phyloP scores from a whole-genome alignment of 345 rosid species.

The Trapa bicornis region DNA sequence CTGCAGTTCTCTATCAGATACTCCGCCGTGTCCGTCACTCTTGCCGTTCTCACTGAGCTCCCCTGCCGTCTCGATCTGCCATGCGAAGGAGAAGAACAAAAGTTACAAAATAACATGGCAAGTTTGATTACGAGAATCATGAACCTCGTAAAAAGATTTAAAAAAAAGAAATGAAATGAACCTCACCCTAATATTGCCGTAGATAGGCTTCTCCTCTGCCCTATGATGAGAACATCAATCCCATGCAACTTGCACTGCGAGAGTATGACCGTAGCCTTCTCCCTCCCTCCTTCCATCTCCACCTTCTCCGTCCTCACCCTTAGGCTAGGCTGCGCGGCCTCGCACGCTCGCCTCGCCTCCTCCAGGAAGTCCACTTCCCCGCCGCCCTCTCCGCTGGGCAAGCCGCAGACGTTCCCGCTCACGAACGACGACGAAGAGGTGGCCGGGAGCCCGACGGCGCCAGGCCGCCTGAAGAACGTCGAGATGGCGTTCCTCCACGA shows the following conservation, averaged over 20 bases:
- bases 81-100: too few relatives aligned
- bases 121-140: too few relatives aligned
- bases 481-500: constrained; percentile 53
- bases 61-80: constrained; percentile 34
- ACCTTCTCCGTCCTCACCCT: constrained; percentile 26
- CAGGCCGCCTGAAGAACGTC: constrained; percentile 26
- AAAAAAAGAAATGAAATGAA: not conserved
- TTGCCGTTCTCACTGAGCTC: constrained; percentile 36
- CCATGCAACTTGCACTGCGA: constrained; percentile 31
- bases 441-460: not conserved
- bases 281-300: constrained; percentile 28
- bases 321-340: constrained; percentile 47
- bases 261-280: constrained; percentile 51
- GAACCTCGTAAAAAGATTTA: too few relatives aligned
- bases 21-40: constrained; percentile 55
- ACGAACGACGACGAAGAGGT: not conserved
- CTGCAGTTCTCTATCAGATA: constrained; percentile 70
- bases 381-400: constrained; percentile 8
- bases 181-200: constrained; percentile 54
- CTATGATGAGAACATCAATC: constrained; percentile 52
- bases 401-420: not conserved
- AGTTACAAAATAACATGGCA: too few relatives aligned
- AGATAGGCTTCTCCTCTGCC: constrained; percentile 60
- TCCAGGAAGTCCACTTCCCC: constrained; percentile 47
- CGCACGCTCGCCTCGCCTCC: constrained; percentile 52